These are phyloP conservation scores for Candida ponderosae DNA, from an alignment of 805 yeast genomes.

Conservation along the genomic window DNA sequence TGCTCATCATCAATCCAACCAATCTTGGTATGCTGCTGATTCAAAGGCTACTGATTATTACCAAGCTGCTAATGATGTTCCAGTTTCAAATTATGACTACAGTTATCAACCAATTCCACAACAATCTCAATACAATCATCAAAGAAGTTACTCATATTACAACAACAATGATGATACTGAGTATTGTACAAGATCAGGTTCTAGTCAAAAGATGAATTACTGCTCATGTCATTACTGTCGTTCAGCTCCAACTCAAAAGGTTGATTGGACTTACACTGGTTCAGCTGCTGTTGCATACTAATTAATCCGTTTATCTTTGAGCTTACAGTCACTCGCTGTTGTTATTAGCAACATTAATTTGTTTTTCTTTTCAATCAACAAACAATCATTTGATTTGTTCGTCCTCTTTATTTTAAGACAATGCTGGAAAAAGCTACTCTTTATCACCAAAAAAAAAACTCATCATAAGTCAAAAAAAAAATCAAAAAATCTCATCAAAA, in stretches of 20 bases:
- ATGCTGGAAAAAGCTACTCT: too few species aligned
- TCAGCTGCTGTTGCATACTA: slow-evolving; percentile 9
- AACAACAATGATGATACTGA: slow-evolving; percentile 14
- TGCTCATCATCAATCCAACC: slow-evolving; percentile 1
- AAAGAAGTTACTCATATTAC: slow-evolving; percentile 11
- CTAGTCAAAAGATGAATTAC: slow-evolving; percentile 10
- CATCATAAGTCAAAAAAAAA: too few species aligned
- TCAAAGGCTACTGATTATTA: too few species aligned
- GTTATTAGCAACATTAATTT: too few species aligned
- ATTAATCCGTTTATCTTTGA: too few species aligned
- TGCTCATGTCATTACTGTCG: slow-evolving; percentile 18
- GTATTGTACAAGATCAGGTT: slow-evolving; percentile 17
- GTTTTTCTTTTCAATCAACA: too few species aligned
- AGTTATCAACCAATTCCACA: not conserved
- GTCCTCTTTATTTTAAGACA: too few species aligned
- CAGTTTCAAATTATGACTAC: slow-evolving; percentile 1
- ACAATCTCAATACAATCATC: slow-evolving; percentile 4
- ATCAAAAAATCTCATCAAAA: too few species aligned
- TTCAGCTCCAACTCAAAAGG: slow-evolving; percentile 9
- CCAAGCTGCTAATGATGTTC: not conserved
- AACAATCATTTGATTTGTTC: too few species aligned
- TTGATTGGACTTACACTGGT: slow-evolving; percentile 15
- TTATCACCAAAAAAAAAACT: too few species aligned
- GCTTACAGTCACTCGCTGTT: too few species aligned
- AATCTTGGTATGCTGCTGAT: not conserved